Conservation (phyloP, 495 filamentous ascomycete species). For the Acidomyces sp. region DNA sequence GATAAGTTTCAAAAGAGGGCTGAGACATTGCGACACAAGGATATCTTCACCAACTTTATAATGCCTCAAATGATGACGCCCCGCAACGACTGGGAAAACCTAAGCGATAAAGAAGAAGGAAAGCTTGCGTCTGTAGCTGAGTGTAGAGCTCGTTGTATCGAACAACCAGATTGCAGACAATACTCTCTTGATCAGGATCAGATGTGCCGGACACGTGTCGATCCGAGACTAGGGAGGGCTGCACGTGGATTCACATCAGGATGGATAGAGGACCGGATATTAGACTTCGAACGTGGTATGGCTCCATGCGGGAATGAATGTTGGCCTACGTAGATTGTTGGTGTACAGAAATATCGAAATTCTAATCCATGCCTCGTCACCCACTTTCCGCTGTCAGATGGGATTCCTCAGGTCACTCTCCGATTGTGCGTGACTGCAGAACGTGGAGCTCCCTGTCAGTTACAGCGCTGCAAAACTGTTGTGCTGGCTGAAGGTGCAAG, state of each 20-base stretch:
- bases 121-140: neutral
- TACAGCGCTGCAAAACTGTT: too few relatives aligned
- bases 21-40: neutral
- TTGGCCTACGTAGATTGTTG: neutral
- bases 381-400: too few relatives aligned
- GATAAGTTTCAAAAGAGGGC: too few relatives aligned
- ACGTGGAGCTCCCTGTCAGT: too few relatives aligned
- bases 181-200: neutral
- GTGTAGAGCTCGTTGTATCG: neutral
- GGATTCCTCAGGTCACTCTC: too few relatives aligned
- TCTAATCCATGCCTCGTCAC: too few relatives aligned
- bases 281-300: neutral
- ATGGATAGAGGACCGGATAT: neutral
- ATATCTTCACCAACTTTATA: neutral
- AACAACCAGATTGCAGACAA: neutral
- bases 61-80: neutral
- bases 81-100: neutral
- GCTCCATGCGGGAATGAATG: neutral
- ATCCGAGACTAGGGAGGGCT: neutral
- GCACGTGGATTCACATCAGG: neutral
- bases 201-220: neutral
- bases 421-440: too few relatives aligned
- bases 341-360: too few relatives aligned
- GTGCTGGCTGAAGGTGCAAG: too few relatives aligned
- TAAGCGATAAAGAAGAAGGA: neutral